Evolutionary conservation across 1,284 basidiomycete genomes (phyloP), one percentile per base, ranked within the genome.

Genomic region (Rhodotorula sp.): DNA sequence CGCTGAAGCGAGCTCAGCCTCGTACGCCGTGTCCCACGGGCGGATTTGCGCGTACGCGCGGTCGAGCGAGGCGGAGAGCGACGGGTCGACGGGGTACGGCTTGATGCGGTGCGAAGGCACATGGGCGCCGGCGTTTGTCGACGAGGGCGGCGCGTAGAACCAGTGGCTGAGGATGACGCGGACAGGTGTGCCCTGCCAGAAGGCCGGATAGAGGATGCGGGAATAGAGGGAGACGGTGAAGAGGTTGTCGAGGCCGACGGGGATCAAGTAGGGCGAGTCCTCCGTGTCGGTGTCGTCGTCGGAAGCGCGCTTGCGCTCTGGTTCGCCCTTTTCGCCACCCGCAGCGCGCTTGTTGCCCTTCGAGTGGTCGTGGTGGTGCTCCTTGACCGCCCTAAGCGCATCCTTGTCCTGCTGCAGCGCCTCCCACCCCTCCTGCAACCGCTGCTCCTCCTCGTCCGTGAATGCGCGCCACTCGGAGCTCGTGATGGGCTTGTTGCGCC

Each of bases 121-220:
- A 5, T 34, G 41, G 34, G 53, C 8, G 14, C 44, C 46, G 12
- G n/a, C 75, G 79, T 19, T 68, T 74, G 54, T 34, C 74, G 72
- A 48, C 23, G 62, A 55, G 70, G 79, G 70, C 74, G 74, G 74
- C 4, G 79, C 78, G 71, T 82, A 83, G 77, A 82, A 82, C 82
- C 82, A 82, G 4, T 78, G 80, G 0, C 79, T 79, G 2, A 79
- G 77, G 60, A 73, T 58, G 34, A 82, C 78, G 41, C 77, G 75
- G 56, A 82, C 79, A 42, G 78, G 73, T 5, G 76, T 77, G 19
- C 81, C 81, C 61, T 78, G 78, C 81, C 81, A 82, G 61, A 83
- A 82, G 58, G 79, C 80, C 3, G 82, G 82, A 58, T 77, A 81
- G 34, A 82, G 74, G 58, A 72, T 46, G 19, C 55, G 42, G 7